A percentile compares a stretch with the other conserved stretches of the same genome.
Evolutionary conservation across 768 basidiomycete species (phyloP).

Genomic region (Butyriboletus loyo): DNA sequence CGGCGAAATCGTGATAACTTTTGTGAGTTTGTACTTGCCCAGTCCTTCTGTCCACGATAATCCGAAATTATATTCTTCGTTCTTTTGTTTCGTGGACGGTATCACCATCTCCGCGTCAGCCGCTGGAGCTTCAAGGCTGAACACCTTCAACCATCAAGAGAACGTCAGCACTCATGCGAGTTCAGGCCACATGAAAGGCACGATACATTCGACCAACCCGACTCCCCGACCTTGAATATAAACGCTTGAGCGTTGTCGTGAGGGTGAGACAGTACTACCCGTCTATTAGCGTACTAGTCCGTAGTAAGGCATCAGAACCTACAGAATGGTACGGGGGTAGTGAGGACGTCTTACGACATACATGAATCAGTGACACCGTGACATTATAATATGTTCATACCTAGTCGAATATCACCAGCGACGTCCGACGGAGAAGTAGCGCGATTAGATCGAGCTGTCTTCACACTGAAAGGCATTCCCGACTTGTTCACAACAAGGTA

Average conservation of each 20-base stretch:
- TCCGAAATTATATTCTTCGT: slow-evolving; percentile 76
- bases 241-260: slow-evolving; percentile 80
- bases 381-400: slow-evolving; percentile 34
- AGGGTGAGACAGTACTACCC: slow-evolving; percentile 80
- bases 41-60: slow-evolving; percentile 90
- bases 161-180: slow-evolving; percentile 3
- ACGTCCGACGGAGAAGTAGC: slow-evolving; percentile 68
- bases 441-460: slow-evolving; percentile 58
- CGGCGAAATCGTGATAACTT: slow-evolving; percentile 88
- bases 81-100: slow-evolving; percentile 55
- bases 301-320: slow-evolving; percentile 32
- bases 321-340: slow-evolving; percentile 76
- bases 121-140: slow-evolving; percentile 87
- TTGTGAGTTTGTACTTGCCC: slow-evolving; percentile 97
- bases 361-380: slow-evolving; percentile 18
- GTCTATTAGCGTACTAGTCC: slow-evolving; percentile 4
- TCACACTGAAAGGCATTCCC: slow-evolving; percentile 74
- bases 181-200: slow-evolving; percentile 3
- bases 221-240: slow-evolving; percentile 74
- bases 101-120: slow-evolving; percentile 85
- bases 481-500: slow-evolving; percentile 94
- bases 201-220: slow-evolving; percentile 82
- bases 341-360: slow-evolving; percentile 40
- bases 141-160: slow-evolving; percentile 42
- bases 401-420: slow-evolving; percentile 73